phyloP scores from a whole-genome alignment of 768 basidiomycete species.

The Hemileccinum rubropunctum region DNA sequence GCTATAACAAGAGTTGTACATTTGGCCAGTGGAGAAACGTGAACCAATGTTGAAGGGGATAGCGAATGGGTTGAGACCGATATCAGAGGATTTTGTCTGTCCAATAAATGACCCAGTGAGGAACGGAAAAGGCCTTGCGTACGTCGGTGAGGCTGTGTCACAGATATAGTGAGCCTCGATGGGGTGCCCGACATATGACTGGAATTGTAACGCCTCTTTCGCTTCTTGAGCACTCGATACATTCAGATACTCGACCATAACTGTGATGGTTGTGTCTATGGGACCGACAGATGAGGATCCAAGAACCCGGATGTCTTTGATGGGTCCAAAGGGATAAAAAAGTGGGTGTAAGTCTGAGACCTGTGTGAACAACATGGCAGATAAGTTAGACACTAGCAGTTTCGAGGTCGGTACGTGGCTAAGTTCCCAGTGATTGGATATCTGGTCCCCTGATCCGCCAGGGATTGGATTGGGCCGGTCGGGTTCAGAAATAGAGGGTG shows the following conservation, averaged over 20 bases:
- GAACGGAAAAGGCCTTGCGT: constrained; percentile 5
- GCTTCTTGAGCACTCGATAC: constrained; percentile 61
- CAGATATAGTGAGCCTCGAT: constrained; percentile 39
- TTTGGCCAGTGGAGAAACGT: constrained; percentile 4
- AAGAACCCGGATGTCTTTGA: constrained; percentile 58
- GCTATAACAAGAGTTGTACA: constrained; percentile 3
- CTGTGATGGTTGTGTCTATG: constrained; percentile 45
- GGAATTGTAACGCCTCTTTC: constrained; percentile 56
- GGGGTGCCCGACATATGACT: constrained; percentile 53
- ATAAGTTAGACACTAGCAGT: constrained; percentile 63
- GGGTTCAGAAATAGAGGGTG: constrained; percentile 31
- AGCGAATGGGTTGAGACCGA: constrained; percentile 33
- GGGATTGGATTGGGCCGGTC: constrained; percentile 24
- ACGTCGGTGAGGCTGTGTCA: constrained; percentile 10
- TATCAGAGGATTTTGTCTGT: constrained; percentile 19
- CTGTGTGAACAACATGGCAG: constrained; percentile 65
- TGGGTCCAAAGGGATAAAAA: constrained; percentile 67
- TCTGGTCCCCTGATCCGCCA: constrained; percentile 32
- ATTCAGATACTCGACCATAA: constrained; percentile 61
- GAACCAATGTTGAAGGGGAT: constrained; percentile 26
- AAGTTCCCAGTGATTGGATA: constrained; percentile 31
- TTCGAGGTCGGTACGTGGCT: constrained; percentile 43
- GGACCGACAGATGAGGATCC: constrained; percentile 32
- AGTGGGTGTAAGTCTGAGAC: constrained; percentile 68
- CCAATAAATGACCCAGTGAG: constrained; percentile 5